phyloP scores from a whole-genome alignment of 306 rosid genomes.

The Lagenaria siceraria region DNA sequence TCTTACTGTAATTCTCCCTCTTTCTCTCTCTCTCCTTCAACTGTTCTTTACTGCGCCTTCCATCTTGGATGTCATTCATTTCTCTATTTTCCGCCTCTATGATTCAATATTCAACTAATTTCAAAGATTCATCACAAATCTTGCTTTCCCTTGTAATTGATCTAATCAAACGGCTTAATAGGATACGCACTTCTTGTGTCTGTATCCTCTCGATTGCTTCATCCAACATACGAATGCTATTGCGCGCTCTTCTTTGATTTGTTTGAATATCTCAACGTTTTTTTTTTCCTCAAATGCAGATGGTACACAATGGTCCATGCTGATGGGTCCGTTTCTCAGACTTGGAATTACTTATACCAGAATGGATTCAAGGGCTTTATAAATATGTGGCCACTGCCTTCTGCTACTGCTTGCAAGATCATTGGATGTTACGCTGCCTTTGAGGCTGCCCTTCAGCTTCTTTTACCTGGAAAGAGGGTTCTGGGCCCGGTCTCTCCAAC shows the following conservation, averaged over 20 bases:
- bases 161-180: neutral
- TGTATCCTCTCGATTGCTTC: neutral
- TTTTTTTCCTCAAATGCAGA: conserved; percentile 27
- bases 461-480: conserved; percentile 63
- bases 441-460: conserved; percentile 80
- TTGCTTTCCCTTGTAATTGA: neutral
- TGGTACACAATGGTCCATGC: conserved; percentile 91
- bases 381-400: conserved; percentile 66
- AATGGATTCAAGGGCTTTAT: conserved; percentile 37
- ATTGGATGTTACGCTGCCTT: conserved; percentile 55
- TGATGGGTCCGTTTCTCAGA: conserved; percentile 55
- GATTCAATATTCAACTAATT: neutral
- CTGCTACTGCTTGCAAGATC: conserved; percentile 44
- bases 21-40: neutral
- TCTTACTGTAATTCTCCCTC: conserved; percentile 35
- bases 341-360: conserved; percentile 31
- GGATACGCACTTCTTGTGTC: neutral
- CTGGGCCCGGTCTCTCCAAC: conserved; percentile 84
- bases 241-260: too few species aligned
- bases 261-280: neutral
- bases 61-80: neutral
- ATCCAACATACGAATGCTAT: neutral
- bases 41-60: too few species aligned
- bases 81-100: neutral
- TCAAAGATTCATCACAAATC: neutral